Conservation (phyloP, 2,329 filamentous ascomycete genomes). For the Thermochaetoides dissita region DNA sequence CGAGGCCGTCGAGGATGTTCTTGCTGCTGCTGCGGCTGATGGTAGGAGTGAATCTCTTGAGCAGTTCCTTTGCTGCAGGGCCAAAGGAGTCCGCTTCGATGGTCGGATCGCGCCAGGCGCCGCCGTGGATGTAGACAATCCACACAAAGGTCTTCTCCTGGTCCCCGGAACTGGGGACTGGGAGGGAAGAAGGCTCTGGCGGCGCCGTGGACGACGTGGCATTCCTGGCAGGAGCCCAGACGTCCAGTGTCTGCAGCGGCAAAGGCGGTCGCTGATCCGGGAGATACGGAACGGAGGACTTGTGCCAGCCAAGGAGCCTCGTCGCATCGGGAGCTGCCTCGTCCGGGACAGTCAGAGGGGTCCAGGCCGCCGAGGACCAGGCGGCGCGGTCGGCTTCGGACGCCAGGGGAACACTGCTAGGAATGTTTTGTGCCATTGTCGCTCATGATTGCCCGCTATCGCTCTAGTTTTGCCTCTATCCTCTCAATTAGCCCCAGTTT, state of each 20-base stretch:
- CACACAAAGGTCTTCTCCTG: constrained; percentile 1
- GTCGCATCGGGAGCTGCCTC: no score
- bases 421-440: no score
- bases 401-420: background rate
- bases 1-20: constrained; percentile 39
- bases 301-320: constrained; percentile 10
- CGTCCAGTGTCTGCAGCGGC: constrained; percentile 14
- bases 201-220: background rate
- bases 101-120: constrained; percentile 47
- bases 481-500: no score
- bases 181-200: constrained; percentile 3
- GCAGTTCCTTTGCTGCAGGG: constrained; percentile 29
- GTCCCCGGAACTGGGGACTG: background rate
- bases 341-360: background rate
- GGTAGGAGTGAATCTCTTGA: constrained; percentile 17
- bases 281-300: constrained; percentile 9
- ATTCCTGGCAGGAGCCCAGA: constrained; percentile 10
- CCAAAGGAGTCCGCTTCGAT: constrained; percentile 32
- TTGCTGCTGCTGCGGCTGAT: constrained; percentile 14
- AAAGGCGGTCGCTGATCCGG: background rate
- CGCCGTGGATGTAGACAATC: constrained; percentile 43
- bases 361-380: constrained; percentile 11
- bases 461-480: no score
- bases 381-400: constrained; percentile 1
- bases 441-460: no score